Evolutionary conservation across 345 rosid species (phyloP), one percentile per base, ranked within the genome.

Genomic region (Gossypium australe): DNA sequence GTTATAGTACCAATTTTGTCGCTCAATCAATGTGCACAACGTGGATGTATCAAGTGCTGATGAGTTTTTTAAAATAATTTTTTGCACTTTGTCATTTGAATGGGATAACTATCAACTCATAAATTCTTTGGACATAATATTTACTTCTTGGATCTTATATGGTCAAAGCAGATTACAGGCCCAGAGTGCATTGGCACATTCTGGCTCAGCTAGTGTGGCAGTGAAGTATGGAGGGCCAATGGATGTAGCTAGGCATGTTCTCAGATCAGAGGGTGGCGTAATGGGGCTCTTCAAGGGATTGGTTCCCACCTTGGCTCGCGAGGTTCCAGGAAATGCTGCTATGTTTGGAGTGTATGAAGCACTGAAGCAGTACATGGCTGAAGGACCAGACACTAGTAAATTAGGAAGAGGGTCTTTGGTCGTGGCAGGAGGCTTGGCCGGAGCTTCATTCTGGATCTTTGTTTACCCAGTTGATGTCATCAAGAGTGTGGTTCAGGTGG

Each of bases 391-490:
- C 79, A 96, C 98, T 52, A 93, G 98, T 51, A 81, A 87, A 62
- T 82, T 93, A 77, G 97, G 99, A 58, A 88, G 91, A 81, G 99
- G 97, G 9, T 87, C 93, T 9, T 38, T 96, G 75, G 75, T 96
- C 11, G 24, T 87, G 77, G 97, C 99, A 2, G 99, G 99, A 67
- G 99, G 99, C 45, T 10, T 93, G 55, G 97, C 94, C 48, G 99
- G 99, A 24, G 99, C 90, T 27, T 59, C 97, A 0, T 91, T 93
- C 81, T 96, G 99, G 99, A 73, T 45, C 9, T 62, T 80, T 11
- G 97, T 96, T 18, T 96, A 96, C 82, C 99, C 99, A 4, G 89
- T 97, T 0, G 99, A 96, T 80, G 98, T 96, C 0, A 85, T 93
- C 73, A 96, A 96, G 86, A 96, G 99, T 76, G 98, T 90, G 55